Percentiles rank a stretch among this genome's conserved stretches.
Evolutionary conservation across 345 rosid genomes (phyloP).

Genomic region (Eutrema heterophyllum): DNA sequence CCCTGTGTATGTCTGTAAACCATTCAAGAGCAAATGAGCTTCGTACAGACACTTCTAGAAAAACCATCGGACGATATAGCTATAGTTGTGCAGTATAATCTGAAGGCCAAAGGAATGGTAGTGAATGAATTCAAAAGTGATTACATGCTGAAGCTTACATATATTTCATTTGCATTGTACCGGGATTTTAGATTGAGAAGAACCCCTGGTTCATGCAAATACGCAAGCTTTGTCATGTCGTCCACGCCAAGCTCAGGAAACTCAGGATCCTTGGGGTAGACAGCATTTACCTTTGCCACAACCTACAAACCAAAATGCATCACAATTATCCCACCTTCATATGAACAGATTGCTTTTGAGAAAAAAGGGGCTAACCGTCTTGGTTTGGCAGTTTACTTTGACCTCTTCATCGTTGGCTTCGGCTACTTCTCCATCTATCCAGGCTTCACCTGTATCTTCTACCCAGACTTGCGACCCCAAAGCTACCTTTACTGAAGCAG

Average conservation of each 20-base stretch:
- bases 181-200: constrained; percentile 69
- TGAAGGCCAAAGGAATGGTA: neutral
- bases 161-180: constrained; percentile 79
- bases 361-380: constrained; percentile 45
- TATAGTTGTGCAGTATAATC: neutral
- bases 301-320: constrained; percentile 42
- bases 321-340: neutral
- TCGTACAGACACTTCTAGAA: neutral
- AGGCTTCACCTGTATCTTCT: constrained; percentile 74
- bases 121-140: neutral
- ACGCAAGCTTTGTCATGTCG: constrained; percentile 94
- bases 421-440: constrained; percentile 87
- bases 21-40: constrained; percentile 10
- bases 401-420: constrained; percentile 53
- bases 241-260: constrained; percentile 86
- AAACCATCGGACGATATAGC: neutral
- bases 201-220: constrained; percentile 97
- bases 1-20: constrained; percentile 81
- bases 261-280: constrained; percentile 82
- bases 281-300: constrained; percentile 50
- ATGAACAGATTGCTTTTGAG: neutral
- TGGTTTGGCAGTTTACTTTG: constrained; percentile 56
- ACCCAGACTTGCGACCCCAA: constrained; percentile 88
- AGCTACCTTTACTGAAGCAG: constrained; percentile 42
- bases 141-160: constrained; percentile 54